A percentile compares a stretch with the other conserved stretches of the same genome.
phyloP scores from a whole-genome alignment of 2,329 filamentous ascomycete species.

The Colletotrichum tanaceti region DNA sequence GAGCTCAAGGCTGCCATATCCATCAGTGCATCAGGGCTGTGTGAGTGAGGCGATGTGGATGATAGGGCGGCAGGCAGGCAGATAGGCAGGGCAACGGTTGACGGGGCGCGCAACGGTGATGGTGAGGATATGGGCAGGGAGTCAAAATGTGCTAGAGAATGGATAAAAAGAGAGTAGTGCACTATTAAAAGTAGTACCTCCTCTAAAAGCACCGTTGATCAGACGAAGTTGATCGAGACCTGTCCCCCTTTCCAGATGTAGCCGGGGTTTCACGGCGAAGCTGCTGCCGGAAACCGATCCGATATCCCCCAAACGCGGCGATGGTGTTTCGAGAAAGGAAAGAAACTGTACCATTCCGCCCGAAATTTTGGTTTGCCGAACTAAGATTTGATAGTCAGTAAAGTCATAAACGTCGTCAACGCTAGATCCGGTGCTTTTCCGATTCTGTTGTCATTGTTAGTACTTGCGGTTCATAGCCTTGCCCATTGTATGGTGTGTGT shows the following conservation, averaged over 20 bases:
- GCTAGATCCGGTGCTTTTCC: slow-evolving; percentile 58
- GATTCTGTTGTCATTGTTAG: slow-evolving; percentile 54
- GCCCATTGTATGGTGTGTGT: neutral
- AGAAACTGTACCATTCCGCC: slow-evolving; percentile 40
- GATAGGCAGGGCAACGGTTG: slow-evolving; percentile 16
- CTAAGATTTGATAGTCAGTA: slow-evolving; percentile 41
- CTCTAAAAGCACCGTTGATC: slow-evolving; percentile 40
- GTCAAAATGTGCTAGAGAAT: slow-evolving; percentile 37
- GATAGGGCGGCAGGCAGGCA: slow-evolving; percentile 10
- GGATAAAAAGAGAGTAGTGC: slow-evolving; percentile 41
- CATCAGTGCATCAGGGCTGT: slow-evolving; percentile 35
- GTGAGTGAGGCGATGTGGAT: slow-evolving; percentile 25
- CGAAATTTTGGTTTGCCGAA: slow-evolving; percentile 40
- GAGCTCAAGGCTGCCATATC: slow-evolving; percentile 21
- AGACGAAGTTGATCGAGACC: slow-evolving; percentile 35
- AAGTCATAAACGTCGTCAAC: slow-evolving; percentile 41
- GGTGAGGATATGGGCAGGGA: slow-evolving; percentile 33
- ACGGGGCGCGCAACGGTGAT: slow-evolving; percentile 33
- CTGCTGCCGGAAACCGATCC: slow-evolving; percentile 29
- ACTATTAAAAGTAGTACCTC: slow-evolving; percentile 42
- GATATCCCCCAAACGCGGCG: slow-evolving; percentile 35
- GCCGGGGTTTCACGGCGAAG: slow-evolving; percentile 26
- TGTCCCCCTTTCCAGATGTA: slow-evolving; percentile 36
- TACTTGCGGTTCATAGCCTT: slow-evolving; percentile 12
- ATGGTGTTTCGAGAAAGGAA: slow-evolving; percentile 37